Evolutionary conservation across 805 yeast genomes (phyloP).

Genomic region (Komagataella mondaviorum): DNA sequence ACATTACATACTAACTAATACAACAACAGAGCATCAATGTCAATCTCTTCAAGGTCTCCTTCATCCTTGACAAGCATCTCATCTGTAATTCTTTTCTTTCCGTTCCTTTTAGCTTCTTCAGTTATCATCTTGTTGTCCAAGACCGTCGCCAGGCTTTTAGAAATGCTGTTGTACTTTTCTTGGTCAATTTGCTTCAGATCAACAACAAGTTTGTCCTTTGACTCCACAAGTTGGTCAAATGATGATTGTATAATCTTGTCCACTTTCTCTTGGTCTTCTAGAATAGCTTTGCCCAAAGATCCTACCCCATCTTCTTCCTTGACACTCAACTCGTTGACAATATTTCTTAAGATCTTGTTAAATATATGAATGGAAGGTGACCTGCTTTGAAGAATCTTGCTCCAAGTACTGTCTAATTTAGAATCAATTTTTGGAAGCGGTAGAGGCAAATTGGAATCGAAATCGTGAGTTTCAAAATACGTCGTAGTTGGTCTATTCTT

Average conservation of each 20-base stretch:
- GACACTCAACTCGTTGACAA: neutral
- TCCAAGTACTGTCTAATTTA: conserved; percentile 2
- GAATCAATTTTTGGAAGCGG: conserved; percentile 6
- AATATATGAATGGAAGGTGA: conserved; percentile 10
- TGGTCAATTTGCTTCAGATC: neutral
- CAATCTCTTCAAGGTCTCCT: neutral
- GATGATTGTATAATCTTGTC: neutral
- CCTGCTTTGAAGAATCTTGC: conserved; percentile 8
- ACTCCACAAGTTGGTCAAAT: neutral
- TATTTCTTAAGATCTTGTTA: conserved; percentile 3
- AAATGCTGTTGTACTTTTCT: neutral
- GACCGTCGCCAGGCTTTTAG: neutral
- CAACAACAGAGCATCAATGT: neutral
- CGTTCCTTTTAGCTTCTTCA: neutral
- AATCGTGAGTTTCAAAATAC: conserved; percentile 9
- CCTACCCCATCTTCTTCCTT: neutral
- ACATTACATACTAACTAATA: neutral
- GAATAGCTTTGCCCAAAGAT: neutral
- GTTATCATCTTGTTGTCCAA: neutral
- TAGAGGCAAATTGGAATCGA: conserved; percentile 7
- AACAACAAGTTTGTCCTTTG: neutral
- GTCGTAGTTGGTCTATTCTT: conserved; percentile 3
- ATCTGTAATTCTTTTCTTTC: neutral
- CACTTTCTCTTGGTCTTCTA: neutral
- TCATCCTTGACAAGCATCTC: neutral